These are phyloP conservation scores for Penicillium roqueforti DNA, from an alignment of 495 filamentous ascomycete species.

Conservation along the genomic window DNA sequence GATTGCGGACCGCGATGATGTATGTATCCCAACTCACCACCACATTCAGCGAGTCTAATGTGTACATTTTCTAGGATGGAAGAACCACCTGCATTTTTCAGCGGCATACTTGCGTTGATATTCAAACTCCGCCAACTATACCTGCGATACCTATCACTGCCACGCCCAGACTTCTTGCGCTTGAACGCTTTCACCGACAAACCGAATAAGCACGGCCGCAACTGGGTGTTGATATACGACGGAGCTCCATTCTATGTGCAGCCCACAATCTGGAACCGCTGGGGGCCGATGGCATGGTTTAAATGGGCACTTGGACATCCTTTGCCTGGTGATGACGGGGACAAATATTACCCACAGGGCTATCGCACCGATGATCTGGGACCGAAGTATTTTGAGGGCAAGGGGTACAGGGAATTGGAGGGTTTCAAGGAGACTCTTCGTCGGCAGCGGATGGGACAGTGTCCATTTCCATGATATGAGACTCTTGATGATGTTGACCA, in stretches of 20 bases:
- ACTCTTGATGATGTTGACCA: background rate
- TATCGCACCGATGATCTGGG: slow-evolving; percentile 57
- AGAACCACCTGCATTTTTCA: slow-evolving; percentile 35
- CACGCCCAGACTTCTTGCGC: slow-evolving; percentile 47
- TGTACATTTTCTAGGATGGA: slow-evolving; percentile 31
- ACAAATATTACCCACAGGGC: slow-evolving; percentile 55
- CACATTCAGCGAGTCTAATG: background rate
- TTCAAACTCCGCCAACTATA: slow-evolving; percentile 45
- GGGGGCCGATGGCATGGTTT: slow-evolving; percentile 50
- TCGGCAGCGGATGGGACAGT: slow-evolving; percentile 37
- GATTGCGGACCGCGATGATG: slow-evolving; percentile 60
- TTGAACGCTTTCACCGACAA: slow-evolving; percentile 41
- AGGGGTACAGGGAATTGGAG: slow-evolving; percentile 48
- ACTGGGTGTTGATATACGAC: slow-evolving; percentile 44
- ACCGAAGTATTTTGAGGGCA: slow-evolving; percentile 51
- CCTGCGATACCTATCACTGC: slow-evolving; percentile 52
- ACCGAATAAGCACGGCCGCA: slow-evolving; percentile 49
- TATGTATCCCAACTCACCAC: slow-evolving; percentile 18
- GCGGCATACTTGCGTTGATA: slow-evolving; percentile 32
- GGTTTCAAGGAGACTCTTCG: slow-evolving; percentile 30
- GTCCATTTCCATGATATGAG: slow-evolving; percentile 40
- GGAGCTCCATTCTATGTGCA: slow-evolving; percentile 54
- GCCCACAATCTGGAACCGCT: slow-evolving; percentile 55
- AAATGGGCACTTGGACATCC: slow-evolving; percentile 49
- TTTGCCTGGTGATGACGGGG: slow-evolving; percentile 55